Base-by-base conservation (phyloP, 345 rosid species). In the Aquilaria yunnanensis region DNA sequence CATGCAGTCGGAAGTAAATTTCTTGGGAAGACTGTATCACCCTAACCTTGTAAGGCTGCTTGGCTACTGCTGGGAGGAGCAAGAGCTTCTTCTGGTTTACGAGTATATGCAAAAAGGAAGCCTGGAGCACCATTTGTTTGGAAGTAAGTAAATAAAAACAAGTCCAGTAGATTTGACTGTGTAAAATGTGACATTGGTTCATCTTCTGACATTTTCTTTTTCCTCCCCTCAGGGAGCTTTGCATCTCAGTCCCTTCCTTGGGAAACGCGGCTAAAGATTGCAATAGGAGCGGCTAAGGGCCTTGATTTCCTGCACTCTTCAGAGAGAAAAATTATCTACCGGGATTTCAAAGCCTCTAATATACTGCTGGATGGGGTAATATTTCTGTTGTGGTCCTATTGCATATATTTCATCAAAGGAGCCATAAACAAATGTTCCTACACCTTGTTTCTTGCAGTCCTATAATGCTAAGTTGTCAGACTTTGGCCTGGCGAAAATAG, bases 341-440 rank as follows among this genome's bases (percentile, higher is more conserved):
- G 97, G 64, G 97, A 87, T 66, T 90, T 90, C 70, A 90, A 90
- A 67, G 90, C 97, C 30, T 85, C 97, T 3, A 87, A 90, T 59
- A 87, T 90, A 67, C 71, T 90, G 50, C 90, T 90, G 51, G 95
- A 90, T 67, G 90, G 81, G 83, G 97, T 90, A 72, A 68, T 54
- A 57, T 45, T 65, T 37, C 5, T 9, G 8, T 37, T 37, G 8
- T 37, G 43, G 7, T 47, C 33, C 30, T 33, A 3, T 46, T 47
- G 14, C 23, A 6, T 46, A 41, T 11, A 56, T 68, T n/a, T 34
- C 58, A 51, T 47, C 11, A 14, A 11, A 46, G 43, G 8, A 37
- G 43, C 43, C 8, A 9, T 37, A 37, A 5, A 37, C 8, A 5
- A 5, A 37, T 9, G 2, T 37, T 53, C 48, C 23, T 55, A 14